These are phyloP conservation scores for Lunularia cruciata DNA, from an alignment of 225 moss, liverwort and hornwort genomes.

Conservation along the genomic window DNA sequence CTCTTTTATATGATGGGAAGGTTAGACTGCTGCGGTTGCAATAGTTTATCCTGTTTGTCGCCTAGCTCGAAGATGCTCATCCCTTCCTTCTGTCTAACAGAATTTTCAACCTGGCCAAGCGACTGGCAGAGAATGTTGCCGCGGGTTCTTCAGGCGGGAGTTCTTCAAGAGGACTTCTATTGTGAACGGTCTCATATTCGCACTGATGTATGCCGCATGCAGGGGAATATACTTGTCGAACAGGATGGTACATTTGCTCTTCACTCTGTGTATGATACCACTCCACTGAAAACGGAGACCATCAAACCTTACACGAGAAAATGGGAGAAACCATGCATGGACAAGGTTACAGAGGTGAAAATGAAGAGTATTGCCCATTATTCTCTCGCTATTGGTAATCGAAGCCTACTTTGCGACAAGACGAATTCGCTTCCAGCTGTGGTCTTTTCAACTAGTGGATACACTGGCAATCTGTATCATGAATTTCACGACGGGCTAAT, in stretches of 20 bases:
- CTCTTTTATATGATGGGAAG: background rate
- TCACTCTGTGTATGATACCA: slow-evolving; percentile 33
- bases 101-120: slow-evolving; percentile 39
- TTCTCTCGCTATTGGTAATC: background rate
- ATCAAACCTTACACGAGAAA: slow-evolving; percentile 85
- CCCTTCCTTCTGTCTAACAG: slow-evolving; percentile 14
- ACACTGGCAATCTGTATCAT: slow-evolving; percentile 93
- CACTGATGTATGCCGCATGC: slow-evolving; percentile 72
- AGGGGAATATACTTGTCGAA: slow-evolving; percentile 64
- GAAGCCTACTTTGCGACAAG: slow-evolving; percentile 48
- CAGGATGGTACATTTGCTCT: slow-evolving; percentile 46
- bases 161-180: slow-evolving; percentile 43
- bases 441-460: slow-evolving; percentile 79
- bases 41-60: background rate
- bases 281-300: slow-evolving; percentile 32
- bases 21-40: too few relatives aligned
- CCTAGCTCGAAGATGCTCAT: background rate
- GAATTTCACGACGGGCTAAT: slow-evolving; percentile 92
- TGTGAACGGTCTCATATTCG: slow-evolving; percentile 73
- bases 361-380: slow-evolving; percentile 36
- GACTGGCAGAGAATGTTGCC: slow-evolving; percentile 43
- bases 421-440: slow-evolving; percentile 62
- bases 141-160: slow-evolving; percentile 39
- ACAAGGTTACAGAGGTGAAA: slow-evolving; percentile 46
- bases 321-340: slow-evolving; percentile 78